Evolutionary conservation across 768 basidiomycete genomes (phyloP).

Genomic region (Rhodosporidiobolus sp.): DNA sequence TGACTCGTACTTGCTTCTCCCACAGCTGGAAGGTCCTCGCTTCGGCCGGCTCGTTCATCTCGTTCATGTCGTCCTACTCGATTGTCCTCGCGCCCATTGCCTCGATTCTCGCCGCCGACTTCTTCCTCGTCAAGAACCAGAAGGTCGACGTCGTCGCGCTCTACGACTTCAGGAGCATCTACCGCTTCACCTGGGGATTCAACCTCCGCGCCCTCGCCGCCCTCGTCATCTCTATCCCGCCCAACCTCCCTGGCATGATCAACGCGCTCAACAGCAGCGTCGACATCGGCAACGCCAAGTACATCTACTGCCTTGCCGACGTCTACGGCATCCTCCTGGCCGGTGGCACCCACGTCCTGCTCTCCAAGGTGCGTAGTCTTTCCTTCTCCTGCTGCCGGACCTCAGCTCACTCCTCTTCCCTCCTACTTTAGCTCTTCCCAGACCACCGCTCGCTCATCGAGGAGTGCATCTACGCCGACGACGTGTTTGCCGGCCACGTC

Average conservation of each 20-base stretch:
- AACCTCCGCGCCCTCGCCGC: slow-evolving; percentile 78
- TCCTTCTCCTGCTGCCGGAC: background rate
- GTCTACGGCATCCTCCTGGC: slow-evolving; percentile 17
- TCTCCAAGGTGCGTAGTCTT: slow-evolving; percentile 1
- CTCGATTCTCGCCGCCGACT: slow-evolving; percentile 68
- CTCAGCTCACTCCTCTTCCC: background rate
- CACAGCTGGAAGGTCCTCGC: slow-evolving; percentile 36
- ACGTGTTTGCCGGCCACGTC: slow-evolving; percentile 31
- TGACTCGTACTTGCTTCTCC: no score
- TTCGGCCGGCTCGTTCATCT: slow-evolving; percentile 25
- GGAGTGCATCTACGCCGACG: slow-evolving; percentile 23
- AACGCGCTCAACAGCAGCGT: slow-evolving; percentile 67
- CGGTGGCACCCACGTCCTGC: background rate
- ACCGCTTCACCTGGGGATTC: slow-evolving; percentile 20
- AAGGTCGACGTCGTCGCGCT: slow-evolving; percentile 78
- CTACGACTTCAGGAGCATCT: slow-evolving; percentile 66
- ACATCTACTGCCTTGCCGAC: slow-evolving; percentile 26
- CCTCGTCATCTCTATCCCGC: slow-evolving; percentile 64
- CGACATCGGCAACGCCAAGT: slow-evolving; percentile 54
- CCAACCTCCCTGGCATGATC: slow-evolving; percentile 72
- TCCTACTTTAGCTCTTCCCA: slow-evolving; percentile 19
- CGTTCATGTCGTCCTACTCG: slow-evolving; percentile 9
- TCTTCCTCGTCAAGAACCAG: slow-evolving; percentile 69
- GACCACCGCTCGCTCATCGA: slow-evolving; percentile 25
- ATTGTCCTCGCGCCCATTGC: slow-evolving; percentile 78